Percentiles rank a stretch among this genome's conserved stretches.
Conservation (phyloP, 2,329 filamentous ascomycete genomes). For the Diaporthe ampelina region DNA sequence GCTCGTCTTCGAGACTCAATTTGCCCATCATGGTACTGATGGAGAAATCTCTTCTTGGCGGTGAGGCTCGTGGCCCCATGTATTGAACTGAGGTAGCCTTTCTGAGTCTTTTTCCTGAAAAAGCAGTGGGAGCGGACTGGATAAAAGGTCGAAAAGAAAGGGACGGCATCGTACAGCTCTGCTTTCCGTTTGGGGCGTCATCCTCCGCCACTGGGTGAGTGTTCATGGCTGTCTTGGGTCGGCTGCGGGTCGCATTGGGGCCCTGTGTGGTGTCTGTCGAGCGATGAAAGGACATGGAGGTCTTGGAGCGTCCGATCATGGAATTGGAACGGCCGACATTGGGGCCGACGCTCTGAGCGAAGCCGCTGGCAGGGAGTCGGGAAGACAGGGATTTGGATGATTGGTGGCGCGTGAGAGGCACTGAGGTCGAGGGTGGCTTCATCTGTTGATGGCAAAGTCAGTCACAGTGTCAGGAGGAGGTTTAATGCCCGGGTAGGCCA, state of each 20-base stretch:
- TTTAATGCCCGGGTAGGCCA: neutral
- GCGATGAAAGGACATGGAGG: conserved; percentile 63
- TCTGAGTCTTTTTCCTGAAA: conserved; percentile 45
- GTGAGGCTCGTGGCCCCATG: conserved; percentile 40
- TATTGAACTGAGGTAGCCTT: conserved; percentile 47
- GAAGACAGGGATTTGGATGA: conserved; percentile 58
- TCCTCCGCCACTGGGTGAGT: conserved; percentile 49
- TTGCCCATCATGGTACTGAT: conserved; percentile 50
- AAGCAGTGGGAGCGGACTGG: conserved; percentile 39
- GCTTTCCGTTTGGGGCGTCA: conserved; percentile 45
- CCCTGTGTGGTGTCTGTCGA: conserved; percentile 61
- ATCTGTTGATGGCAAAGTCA: conserved; percentile 47
- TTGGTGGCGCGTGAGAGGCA: conserved; percentile 54
- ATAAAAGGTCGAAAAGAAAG: conserved; percentile 40
- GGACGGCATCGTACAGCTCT: conserved; percentile 56
- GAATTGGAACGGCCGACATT: conserved; percentile 61
- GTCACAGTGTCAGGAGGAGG: neutral
- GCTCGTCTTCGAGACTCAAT: conserved; percentile 56
- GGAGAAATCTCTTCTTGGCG: conserved; percentile 51
- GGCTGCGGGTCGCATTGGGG: conserved; percentile 54
- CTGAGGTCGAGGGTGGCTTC: conserved; percentile 50
- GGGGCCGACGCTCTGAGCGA: conserved; percentile 70
- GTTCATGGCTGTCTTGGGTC: conserved; percentile 56
- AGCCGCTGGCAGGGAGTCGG: conserved; percentile 60
- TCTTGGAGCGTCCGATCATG: conserved; percentile 62